These are phyloP conservation scores for Mycosphaerella sp. DNA, from an alignment of 2,329 filamentous ascomycete species.

Conservation along the genomic window DNA sequence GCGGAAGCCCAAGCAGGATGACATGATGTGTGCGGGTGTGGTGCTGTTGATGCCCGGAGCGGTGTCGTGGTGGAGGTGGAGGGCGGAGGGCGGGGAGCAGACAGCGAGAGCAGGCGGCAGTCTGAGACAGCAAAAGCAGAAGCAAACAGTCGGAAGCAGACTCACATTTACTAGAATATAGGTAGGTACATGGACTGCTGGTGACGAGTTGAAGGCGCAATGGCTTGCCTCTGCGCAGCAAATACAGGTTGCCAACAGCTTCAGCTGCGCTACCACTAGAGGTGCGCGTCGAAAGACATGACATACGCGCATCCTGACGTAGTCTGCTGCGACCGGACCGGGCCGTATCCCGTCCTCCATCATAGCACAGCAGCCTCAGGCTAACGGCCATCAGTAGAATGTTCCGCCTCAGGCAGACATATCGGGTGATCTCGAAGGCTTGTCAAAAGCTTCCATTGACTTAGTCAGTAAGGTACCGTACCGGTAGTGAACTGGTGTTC, in stretches of 20 bases:
- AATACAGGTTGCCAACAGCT: background rate
- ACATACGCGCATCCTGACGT: background rate
- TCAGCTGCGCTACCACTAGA: too few relatives aligned
- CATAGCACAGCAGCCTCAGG: too few relatives aligned
- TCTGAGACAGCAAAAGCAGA: background rate
- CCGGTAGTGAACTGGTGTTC: too few relatives aligned
- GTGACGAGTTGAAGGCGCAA: background rate
- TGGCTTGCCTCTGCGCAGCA: background rate
- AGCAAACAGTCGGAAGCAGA: too few relatives aligned
- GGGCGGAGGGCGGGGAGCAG: background rate
- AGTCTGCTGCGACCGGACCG: background rate
- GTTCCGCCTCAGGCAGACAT: too few relatives aligned
- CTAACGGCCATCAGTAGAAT: too few relatives aligned
- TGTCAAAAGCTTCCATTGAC: too few relatives aligned
- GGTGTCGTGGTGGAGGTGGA: background rate
- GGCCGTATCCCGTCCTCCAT: too few relatives aligned
- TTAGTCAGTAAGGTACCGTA: too few relatives aligned
- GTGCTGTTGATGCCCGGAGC: background rate
- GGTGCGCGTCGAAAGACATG: background rate
- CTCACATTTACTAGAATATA: too few relatives aligned
- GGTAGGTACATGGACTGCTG: background rate
- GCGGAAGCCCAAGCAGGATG: slow-evolving; percentile 60
- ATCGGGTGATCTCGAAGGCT: too few relatives aligned
- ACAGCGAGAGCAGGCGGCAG: background rate
- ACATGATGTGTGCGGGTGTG: slow-evolving; percentile 38